These are phyloP conservation scores for Cyberlindnera japonica DNA, from an alignment of 805 yeast species.

Conservation along the genomic window DNA sequence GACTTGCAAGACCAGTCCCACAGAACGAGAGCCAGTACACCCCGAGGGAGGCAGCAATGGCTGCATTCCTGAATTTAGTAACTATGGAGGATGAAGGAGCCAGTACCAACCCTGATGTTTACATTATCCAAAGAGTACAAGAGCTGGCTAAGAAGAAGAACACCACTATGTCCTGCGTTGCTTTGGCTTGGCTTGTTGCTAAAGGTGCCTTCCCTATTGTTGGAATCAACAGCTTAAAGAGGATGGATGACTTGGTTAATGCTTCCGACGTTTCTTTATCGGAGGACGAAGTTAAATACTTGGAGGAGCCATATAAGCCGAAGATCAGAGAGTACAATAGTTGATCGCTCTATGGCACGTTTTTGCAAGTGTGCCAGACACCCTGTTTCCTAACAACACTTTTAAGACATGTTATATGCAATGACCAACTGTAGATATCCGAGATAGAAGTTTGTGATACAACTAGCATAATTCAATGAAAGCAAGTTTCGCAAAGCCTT, in stretches of 20 bases:
- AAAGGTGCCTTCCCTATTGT: constrained; percentile 55
- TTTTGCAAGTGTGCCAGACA: too few species aligned
- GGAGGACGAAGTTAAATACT: constrained; percentile 18
- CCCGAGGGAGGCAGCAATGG: background rate
- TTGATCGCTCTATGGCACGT: too few species aligned
- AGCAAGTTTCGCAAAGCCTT: too few species aligned
- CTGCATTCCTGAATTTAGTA: background rate
- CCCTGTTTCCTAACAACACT: too few species aligned
- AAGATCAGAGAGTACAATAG: constrained; percentile 14
- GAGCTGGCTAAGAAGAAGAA: constrained; percentile 43
- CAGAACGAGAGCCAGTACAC: constrained; percentile 3
- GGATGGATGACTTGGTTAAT: constrained; percentile 48
- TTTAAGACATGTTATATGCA: too few species aligned
- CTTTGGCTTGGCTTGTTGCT: constrained; percentile 48
- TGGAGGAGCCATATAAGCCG: constrained; percentile 23
- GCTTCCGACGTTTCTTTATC: constrained; percentile 38
- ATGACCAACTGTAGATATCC: too few species aligned
- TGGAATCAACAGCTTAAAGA: constrained; percentile 43
- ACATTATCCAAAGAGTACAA: constrained; percentile 49
- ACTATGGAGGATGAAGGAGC: background rate
- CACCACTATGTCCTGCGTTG: constrained; percentile 50
- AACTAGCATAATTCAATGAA: too few species aligned
- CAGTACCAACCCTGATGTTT: constrained; percentile 25
- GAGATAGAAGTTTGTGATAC: too few species aligned
- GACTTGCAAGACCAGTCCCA: constrained; percentile 44